Evolutionary conservation across 257 asterid genomes (phyloP), one percentile per base, ranked within the genome.

Genomic region (Rauvolfia tetraphylla): DNA sequence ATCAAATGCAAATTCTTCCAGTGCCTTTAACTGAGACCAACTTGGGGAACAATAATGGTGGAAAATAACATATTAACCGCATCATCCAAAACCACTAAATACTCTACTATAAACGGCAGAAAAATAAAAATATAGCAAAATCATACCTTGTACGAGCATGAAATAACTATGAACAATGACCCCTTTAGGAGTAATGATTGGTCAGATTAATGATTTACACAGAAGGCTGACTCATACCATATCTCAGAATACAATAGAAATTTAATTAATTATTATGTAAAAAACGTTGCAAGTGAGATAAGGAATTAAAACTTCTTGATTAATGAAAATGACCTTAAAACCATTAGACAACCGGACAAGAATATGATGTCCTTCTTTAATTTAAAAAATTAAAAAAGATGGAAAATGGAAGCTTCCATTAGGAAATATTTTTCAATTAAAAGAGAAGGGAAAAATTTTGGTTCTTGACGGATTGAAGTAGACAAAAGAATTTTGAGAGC

Each of bases 241-340:
- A 51, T 49, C 63, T 71, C 42, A 29, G 25, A 54, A 57, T n/a
- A 63, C 3, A 7, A 46, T 9, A 36, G 38, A 23, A 17, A 63
- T 31, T 63, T 31, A 63, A 31, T 63, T 33, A 63, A 63, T 33
- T 34, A 63, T 41, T 41, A 3, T 3, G 3, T 14, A 0, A 57
- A 57, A 25, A 57, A 51, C 41, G n/a, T 69, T 69, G 56, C 73
- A 42, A 69, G 75, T 71, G 75, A 71, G 69, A 49, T 38, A 39
- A 57, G 77, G 77, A 44, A 73, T 57, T 69, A 57, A 39, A 34
- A 14, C 31, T 36, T 73, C 69, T 73, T 38, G 39, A 29, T 31
- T 7, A 33, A 15, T n/a, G 41, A 73, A 38, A 73, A 56, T 39
- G 77, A 73, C 44, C 68, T 39, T 3, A 3, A 41, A 41, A 41